Evolutionary conservation across 192 early-diverging fungal species (phyloP).

Genomic region (Coemansia sp.): DNA sequence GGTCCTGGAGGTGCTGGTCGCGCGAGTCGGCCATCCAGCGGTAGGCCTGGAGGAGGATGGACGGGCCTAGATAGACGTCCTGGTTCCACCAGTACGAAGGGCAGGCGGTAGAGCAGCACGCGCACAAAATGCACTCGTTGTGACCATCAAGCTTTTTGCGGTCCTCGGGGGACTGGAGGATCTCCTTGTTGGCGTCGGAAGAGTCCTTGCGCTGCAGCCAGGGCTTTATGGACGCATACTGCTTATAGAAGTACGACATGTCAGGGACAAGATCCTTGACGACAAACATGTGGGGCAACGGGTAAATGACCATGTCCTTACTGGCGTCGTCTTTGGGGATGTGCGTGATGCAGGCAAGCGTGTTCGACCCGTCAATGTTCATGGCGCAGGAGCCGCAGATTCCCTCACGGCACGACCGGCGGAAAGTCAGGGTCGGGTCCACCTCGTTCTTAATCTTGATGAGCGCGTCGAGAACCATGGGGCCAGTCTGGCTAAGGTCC

Average conservation of each 20-base stretch:
- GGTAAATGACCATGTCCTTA: conserved; percentile 85
- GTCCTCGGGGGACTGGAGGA: conserved; percentile 90
- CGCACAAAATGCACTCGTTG: conserved; percentile 97
- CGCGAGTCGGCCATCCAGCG: conserved; percentile 98
- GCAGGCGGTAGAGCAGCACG: conserved; percentile 96
- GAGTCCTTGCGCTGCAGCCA: conserved; percentile 85
- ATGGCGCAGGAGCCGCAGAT: conserved; percentile 98
- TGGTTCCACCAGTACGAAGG: conserved; percentile 98
- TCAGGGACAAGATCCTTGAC: conserved; percentile 98
- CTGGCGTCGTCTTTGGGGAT: conserved; percentile 68
- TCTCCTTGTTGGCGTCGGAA: conserved; percentile 66
- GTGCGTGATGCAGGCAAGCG: conserved; percentile 87
- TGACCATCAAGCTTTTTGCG: conserved; percentile 94
- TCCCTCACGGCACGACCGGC: conserved; percentile 94
- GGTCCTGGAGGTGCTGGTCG: conserved; percentile 85
- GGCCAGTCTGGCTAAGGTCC: conserved; percentile 89
- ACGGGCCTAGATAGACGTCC: conserved; percentile 91
- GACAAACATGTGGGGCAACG: conserved; percentile 95
- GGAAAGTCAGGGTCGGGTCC: conserved; percentile 91
- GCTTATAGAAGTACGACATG: conserved; percentile 95
- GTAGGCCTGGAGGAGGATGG: conserved; percentile 96
- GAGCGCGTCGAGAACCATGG: conserved; percentile 94
- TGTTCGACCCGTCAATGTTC: conserved; percentile 97
- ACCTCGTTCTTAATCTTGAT: conserved; percentile 98
- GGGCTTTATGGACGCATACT: conserved; percentile 96